Evolutionary conservation across 202 grass and related monocot genomes (phyloP), one percentile per base, ranked within the genome.

Genomic region (Setaria viridis): DNA sequence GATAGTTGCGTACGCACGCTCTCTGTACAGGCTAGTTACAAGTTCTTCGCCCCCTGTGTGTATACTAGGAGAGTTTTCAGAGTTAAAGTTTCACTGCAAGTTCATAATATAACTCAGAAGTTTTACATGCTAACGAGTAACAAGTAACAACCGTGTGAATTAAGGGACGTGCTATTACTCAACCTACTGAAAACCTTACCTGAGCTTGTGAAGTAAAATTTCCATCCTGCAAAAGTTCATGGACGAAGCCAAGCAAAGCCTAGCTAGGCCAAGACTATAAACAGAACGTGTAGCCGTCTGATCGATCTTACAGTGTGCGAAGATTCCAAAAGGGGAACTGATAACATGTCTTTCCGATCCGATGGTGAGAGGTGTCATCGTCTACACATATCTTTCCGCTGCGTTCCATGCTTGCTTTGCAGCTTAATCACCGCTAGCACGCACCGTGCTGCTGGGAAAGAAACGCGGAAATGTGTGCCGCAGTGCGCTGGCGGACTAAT

Each of bases 371-470:
- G 11, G 13, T 25, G 57, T 25, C 57, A 11, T 67, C 63, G 20
- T 67, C 82, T 32, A 47, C 72, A 1, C 71, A 33, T 32, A 4
- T 14, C 33, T 51, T 69, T 69, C 33, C 10, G 30, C 9, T 32
- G 33, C 20, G 9, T 75, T 67, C 6, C 33, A 78, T 62, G 83
- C 54, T 70, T 78, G 53, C 57, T 85, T 62, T 33, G 50, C 47
- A 35, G 25, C 62, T 42, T 29, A 17, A 55, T 69, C n/a, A 77
- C 62, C 62, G 11, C 62, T 58, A 46, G 62, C 35, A 55, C 34
- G 62, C 35, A 55, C 34, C 51, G 41, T 3, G 46, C 9, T 47
- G 79, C 66, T 33, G 7, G 49, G 47, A 11, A 49, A 84, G 57
- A 74, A 56, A 25, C 3, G 9, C 7, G 9, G 19, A 57, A 21